phyloP scores from a whole-genome alignment of 75 land plant species.

The Cunninghamia lanceolata region DNA sequence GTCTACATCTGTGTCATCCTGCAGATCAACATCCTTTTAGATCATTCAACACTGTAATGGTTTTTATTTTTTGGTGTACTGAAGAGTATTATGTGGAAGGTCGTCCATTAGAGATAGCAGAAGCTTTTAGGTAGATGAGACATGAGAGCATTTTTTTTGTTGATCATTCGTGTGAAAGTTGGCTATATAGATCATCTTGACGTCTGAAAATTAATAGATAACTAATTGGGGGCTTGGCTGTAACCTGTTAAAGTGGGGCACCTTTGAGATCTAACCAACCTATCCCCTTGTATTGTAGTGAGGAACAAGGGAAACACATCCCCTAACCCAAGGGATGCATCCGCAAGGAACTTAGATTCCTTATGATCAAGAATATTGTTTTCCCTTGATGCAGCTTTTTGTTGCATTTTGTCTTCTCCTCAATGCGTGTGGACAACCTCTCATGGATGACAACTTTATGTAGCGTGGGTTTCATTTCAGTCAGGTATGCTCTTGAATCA shows the following conservation, averaged over 20 bases:
- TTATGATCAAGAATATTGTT: neutral
- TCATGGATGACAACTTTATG: neutral
- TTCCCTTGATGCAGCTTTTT: neutral
- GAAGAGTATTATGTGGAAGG: neutral
- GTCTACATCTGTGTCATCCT: neutral
- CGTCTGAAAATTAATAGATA: neutral
- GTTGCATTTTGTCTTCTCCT: neutral
- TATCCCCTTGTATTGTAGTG: no score
- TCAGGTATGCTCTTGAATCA: neutral
- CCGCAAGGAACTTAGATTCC: no score
- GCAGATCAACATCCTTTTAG: neutral
- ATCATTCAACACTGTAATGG: neutral
- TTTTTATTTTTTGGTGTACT: neutral
- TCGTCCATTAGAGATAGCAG: neutral
- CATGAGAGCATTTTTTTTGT: neutral
- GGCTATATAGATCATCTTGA: neutral
- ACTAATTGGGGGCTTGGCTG: neutral
- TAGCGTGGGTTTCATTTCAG: neutral
- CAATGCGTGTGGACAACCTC: neutral
- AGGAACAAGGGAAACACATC: neutral
- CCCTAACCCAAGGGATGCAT: neutral
- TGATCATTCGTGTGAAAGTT: neutral
- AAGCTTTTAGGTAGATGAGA: neutral
- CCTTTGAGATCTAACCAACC: neutral
- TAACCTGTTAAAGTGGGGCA: neutral